A percentile compares a stretch with the other conserved stretches of the same genome.
Conservation (phyloP, 2,329 filamentous ascomycete genomes). For the Aspergillus carbonarius region DNA sequence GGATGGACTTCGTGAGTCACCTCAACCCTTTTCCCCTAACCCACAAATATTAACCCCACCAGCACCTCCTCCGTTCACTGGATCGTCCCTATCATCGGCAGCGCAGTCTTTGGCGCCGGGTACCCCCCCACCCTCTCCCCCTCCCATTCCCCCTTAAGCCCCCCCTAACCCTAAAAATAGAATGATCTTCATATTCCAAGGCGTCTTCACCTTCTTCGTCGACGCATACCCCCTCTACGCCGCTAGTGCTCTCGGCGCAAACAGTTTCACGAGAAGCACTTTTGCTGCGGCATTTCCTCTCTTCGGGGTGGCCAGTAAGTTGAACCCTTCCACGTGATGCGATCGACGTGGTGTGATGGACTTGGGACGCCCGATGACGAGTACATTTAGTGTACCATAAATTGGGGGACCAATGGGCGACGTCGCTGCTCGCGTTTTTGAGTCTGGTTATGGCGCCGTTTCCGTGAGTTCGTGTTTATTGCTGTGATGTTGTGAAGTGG, state of each 20-base stretch:
- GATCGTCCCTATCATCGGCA: conserved; percentile 72
- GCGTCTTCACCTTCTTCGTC: conserved; percentile 60
- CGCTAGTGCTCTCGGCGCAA: conserved; percentile 68
- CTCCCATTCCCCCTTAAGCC: too few species aligned
- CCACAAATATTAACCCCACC: neutral
- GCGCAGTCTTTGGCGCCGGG: conserved; percentile 65
- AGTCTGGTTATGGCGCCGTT: conserved; percentile 38
- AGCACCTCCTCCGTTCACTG: conserved; percentile 57
- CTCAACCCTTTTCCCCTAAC: neutral
- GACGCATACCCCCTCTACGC: conserved; percentile 48
- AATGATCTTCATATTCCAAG: conserved; percentile 1
- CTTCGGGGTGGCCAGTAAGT: conserved; percentile 53
- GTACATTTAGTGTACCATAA: conserved; percentile 32
- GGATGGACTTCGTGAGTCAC: conserved; percentile 71
- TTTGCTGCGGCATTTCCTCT: conserved; percentile 75
- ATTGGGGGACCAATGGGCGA: conserved; percentile 41
- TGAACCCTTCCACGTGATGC: neutral
- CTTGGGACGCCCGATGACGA: neutral
- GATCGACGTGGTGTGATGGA: too few species aligned
- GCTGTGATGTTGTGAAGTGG: too few species aligned
- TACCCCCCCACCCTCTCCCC: conserved; percentile 48
- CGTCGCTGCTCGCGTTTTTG: conserved; percentile 36
- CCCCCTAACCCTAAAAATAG: neutral
- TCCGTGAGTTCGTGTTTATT: conserved; percentile 30
- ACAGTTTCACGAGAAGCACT: conserved; percentile 69